Percentiles rank a stretch among this genome's conserved stretches.
Evolutionary conservation across 2,329 filamentous ascomycete genomes (phyloP).

Genomic region (Colletotrichum tofieldiae): DNA sequence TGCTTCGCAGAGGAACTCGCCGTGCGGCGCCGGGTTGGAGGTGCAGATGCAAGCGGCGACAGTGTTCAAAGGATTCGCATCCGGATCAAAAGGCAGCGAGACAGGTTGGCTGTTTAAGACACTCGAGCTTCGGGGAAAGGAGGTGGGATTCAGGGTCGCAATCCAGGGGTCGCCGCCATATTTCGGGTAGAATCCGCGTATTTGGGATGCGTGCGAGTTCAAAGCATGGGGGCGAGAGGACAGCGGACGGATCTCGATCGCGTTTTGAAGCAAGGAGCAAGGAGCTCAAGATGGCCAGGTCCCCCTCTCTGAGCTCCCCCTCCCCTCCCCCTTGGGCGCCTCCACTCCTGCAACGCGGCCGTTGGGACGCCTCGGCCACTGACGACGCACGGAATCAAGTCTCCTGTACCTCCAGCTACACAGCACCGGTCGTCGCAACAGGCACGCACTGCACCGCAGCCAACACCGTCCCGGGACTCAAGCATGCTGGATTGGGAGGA

Average conservation of each 20-base stretch:
- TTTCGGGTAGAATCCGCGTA: conserved; percentile 33
- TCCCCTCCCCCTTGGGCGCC: background rate
- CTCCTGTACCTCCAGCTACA: background rate
- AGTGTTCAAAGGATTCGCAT: conserved; percentile 17
- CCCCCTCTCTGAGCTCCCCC: too few species aligned
- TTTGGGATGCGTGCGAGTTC: conserved; percentile 23
- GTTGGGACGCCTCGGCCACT: conserved; percentile 10
- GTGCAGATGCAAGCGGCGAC: conserved; percentile 22
- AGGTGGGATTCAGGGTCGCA: conserved; percentile 37
- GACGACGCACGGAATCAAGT: conserved; percentile 1
- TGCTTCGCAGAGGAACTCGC: background rate
- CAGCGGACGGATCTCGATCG: background rate
- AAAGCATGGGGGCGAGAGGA: background rate
- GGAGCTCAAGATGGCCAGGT: conserved; percentile 19
- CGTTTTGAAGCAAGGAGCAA: conserved; percentile 20
- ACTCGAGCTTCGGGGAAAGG: conserved; percentile 14
- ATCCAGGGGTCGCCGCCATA: conserved; percentile 40
- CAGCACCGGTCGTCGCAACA: background rate
- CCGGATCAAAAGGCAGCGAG: conserved; percentile 20
- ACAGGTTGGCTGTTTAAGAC: background rate
- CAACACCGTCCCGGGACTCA: conserved; percentile 14
- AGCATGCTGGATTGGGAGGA: background rate
- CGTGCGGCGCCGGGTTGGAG: background rate
- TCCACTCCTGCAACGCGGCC: background rate
- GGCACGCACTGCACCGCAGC: background rate